phyloP scores from a whole-genome alignment of 495 filamentous ascomycete genomes.

The Letharia lupina region DNA sequence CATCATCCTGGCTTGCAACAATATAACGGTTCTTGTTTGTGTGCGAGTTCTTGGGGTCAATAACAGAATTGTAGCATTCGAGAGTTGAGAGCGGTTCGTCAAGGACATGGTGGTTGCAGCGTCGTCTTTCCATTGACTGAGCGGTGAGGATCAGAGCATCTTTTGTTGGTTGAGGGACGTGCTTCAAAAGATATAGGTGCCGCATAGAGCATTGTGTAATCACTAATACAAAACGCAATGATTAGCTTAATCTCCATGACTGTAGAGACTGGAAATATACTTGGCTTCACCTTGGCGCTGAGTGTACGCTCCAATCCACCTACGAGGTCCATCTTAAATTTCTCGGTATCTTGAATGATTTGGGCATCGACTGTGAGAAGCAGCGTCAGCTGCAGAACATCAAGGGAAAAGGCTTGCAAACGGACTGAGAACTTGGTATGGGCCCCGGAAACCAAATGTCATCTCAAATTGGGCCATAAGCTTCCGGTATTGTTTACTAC shows the following conservation, averaged over 20 bases:
- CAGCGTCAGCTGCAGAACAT: constrained; percentile 22
- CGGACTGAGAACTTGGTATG: constrained; percentile 81
- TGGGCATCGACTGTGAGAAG: constrained; percentile 56
- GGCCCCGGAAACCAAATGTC: constrained; percentile 78
- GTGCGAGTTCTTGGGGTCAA: constrained; percentile 60
- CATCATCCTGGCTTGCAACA: constrained; percentile 65
- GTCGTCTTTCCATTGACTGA: constrained; percentile 69
- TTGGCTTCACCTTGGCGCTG: constrained; percentile 59
- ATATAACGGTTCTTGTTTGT: constrained; percentile 89
- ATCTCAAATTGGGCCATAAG: constrained; percentile 86
- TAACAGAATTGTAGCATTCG: constrained; percentile 69
- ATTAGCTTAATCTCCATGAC: neutral
- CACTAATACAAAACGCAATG: constrained; percentile 32
- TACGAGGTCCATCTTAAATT: constrained; percentile 69
- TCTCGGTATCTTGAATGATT: constrained; percentile 62
- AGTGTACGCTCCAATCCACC: constrained; percentile 15
- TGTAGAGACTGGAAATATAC: constrained; percentile 33
- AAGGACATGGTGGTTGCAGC: constrained; percentile 82
- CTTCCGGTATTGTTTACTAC: constrained; percentile 92
- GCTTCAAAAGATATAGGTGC: constrained; percentile 54
- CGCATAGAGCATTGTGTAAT: constrained; percentile 58
- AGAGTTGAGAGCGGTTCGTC: constrained; percentile 63
- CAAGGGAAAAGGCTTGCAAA: constrained; percentile 11
- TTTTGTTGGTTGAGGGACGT: constrained; percentile 46
- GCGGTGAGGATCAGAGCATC: constrained; percentile 55